Evolutionary conservation across 2,329 filamentous ascomycete species (phyloP), one percentile per base, ranked within the genome.

Genomic region (Sordariomycetes sp.): DNA sequence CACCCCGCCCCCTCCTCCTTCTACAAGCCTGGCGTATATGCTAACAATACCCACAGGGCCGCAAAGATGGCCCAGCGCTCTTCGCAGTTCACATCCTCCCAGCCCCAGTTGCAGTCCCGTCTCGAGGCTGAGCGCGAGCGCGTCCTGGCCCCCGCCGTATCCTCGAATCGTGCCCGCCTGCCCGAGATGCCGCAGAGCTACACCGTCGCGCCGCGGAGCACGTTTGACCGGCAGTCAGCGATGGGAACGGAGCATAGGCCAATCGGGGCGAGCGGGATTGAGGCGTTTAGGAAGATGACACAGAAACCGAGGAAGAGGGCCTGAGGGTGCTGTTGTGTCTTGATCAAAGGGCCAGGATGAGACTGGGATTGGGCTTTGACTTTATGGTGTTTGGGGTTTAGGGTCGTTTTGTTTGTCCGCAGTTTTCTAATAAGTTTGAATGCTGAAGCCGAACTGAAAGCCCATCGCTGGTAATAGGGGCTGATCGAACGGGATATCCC

Each of bases 271-370:
- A 76, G 76, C 60, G 82, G 82, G 59, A 74, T 81, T 67, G 82
- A 84, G 62, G 82, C 82, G 1, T 86, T 86, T 71, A 75, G 80
- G 61, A 82, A 76, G 70, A 84, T 86, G 76, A 83, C 80, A 10
- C 76, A 81, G 64, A 84, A 81, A 69, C 76, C 75, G 61, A 85
- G 84, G 72, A 81, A 80, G 71, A 65, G 65, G 42, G n/a, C n/a
- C n/a, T 48, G n/a, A 20, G n/a, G n/a, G 42, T 4, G 4, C 10
- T 20, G n/a, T 20, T 20, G 42, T n/a, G n/a, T n/a, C n/a, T n/a
- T n/a, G n/a, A n/a, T n/a, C n/a, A n/a, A n/a, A n/a, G n/a, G n/a
- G n/a, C n/a, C n/a, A n/a, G 42, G 42, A 45, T 8, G 39, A 17
- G n/a, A 17, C 34, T 13, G 39, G 39, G 17, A 45, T 12, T n/a